Evolutionary conservation across 129 eudicot species (phyloP), one percentile per base, ranked within the genome.

Genomic region (Silybum marianum): DNA sequence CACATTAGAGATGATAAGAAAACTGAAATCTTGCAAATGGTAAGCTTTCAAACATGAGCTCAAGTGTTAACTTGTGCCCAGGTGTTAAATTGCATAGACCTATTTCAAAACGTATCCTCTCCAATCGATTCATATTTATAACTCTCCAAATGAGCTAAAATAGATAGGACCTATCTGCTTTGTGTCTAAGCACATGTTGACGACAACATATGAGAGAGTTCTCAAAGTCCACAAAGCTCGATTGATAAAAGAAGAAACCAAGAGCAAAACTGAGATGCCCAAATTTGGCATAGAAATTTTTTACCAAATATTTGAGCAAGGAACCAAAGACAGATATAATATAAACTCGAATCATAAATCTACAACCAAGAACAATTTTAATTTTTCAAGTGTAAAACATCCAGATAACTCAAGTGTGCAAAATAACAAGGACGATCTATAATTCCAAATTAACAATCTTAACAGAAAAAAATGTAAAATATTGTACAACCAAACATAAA

Each of bases 371-470:
- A 67, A n/a, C 7, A 67, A 18, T 5, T 16, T 22, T 3, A 67
- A 72, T 16, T 51, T 54, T 58, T 39, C 66, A 36, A 16, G 4
- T 28, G 22, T 39, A 44, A 66, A 18, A 68, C 69, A 69, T 48
- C 74, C 26, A 67, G 73, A 65, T 40, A 77, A 14, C 30, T 65
- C 36, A 63, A 36, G 62, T 66, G n/a, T 38, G 4, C 81, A 78
- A 66, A 66, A n/a, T 65, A 79, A 69, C 16, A 18, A 16, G 3
- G 24, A 11, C 48, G 18, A 70, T 72, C n/a, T n/a, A n/a, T n/a
- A n/a, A n/a, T n/a, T n/a, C 39, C 54, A 71, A 36, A 70, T 58
- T 23, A 76, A 76, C 81, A 69, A 9, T 25, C 58, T 32, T 65
- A 73, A 80, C 38, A 60, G 28, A 25, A 6, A 25, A 6, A 69